Evolutionary conservation across 1,139 yeast genomes (phyloP).

Genomic region (Suhomyces coccinellae): DNA sequence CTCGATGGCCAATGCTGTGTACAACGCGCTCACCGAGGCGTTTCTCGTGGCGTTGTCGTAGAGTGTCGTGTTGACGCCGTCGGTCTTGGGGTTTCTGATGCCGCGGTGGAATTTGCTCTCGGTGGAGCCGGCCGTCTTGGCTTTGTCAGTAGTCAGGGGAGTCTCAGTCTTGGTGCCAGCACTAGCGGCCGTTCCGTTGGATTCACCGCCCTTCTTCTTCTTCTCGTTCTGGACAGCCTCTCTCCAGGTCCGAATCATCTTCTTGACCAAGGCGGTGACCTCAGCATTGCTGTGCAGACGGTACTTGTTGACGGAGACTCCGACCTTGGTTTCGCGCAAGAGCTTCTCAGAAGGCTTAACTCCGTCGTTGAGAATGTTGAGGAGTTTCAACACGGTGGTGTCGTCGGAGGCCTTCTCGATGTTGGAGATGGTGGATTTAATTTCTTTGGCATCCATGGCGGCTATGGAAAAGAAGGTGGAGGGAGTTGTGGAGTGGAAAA

Average conservation of each 20-base stretch:
- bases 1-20: constrained; percentile 86
- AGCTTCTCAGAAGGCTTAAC: constrained; percentile 84
- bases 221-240: constrained; percentile 82
- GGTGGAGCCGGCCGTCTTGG: constrained; percentile 19
- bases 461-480: neutral
- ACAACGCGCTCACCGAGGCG: constrained; percentile 77
- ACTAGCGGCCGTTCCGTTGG: constrained; percentile 4
- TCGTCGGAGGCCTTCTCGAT: constrained; percentile 77
- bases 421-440: constrained; percentile 63
- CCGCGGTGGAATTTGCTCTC: constrained; percentile 33
- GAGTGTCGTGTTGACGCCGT: constrained; percentile 69
- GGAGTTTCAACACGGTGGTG: constrained; percentile 63
- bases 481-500: neutral
- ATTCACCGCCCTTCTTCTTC: constrained; percentile 30
- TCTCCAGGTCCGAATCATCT: constrained; percentile 85
- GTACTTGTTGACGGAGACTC: constrained; percentile 90
- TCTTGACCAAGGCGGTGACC: constrained; percentile 70
- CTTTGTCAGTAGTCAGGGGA: constrained; percentile 7
- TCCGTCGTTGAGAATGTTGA: constrained; percentile 66
- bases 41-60: constrained; percentile 81
- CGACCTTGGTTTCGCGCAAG: constrained; percentile 92
- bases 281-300: constrained; percentile 67
- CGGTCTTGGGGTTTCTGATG: constrained; percentile 76
- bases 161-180: constrained; percentile 5
- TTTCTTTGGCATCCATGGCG: constrained; percentile 71